Conservation (phyloP, 2,329 filamentous ascomycete genomes). For the Penicillium aurantiogriseum region DNA sequence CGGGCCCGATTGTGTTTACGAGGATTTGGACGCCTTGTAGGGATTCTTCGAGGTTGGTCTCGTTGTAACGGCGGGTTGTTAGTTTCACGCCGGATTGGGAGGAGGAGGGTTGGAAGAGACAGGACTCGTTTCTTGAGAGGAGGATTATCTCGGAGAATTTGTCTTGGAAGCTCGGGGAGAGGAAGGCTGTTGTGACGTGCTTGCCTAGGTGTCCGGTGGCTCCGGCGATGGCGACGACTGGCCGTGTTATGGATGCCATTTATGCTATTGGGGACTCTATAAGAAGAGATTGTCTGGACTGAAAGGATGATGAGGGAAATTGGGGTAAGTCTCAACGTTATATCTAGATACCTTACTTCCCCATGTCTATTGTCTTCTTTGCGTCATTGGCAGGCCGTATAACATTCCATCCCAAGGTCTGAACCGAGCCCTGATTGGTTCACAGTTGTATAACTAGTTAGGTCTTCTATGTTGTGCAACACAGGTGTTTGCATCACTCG, state of each 20-base stretch:
- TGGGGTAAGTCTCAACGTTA: not conserved
- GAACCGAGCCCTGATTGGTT: not conserved
- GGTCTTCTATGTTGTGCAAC: not conserved
- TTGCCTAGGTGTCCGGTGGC: conserved; percentile 18
- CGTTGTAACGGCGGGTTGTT: conserved; percentile 19
- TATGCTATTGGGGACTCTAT: not conserved
- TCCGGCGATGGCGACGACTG: conserved; percentile 27
- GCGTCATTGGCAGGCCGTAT: not conserved
- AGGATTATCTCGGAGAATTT: conserved; percentile 27
- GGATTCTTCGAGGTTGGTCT: conserved; percentile 23
- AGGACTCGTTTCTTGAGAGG: conserved; percentile 18
- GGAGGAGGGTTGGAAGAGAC: not conserved
- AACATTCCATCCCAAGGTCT: not conserved
- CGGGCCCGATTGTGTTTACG: conserved; percentile 30
- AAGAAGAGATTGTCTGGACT: too few species aligned
- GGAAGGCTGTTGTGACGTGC: conserved; percentile 24
- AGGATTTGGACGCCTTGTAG: conserved; percentile 34
- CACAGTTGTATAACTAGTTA: not conserved
- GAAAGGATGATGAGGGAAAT: not conserved
- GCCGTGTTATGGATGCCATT: not conserved
- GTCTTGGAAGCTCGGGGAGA: conserved; percentile 18
- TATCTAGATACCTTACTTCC: not conserved
- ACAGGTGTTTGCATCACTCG: not conserved
- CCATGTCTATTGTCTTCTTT: not conserved
- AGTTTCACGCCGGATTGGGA: conserved; percentile 9